Base-by-base conservation (phyloP, 2,329 filamentous ascomycete genomes). In the Diplodia intermedia region DNA sequence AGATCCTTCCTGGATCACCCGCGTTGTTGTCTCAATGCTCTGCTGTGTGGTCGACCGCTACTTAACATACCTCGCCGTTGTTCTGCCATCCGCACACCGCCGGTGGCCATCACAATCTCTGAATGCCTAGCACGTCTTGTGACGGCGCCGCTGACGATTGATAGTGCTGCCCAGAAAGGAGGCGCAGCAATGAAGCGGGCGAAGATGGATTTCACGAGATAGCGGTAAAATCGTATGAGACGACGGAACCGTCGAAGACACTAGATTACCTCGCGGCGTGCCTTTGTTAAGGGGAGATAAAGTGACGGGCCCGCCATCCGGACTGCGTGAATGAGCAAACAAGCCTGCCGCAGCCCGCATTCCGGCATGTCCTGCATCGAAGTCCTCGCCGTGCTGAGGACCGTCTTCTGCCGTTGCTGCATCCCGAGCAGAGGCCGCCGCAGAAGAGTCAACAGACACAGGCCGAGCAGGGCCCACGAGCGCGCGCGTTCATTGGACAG, bases 171-270 rank as follows among this genome's bases (percentile, higher is more conserved):
- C 43, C 12, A 47, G 57, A 3, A 62, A 63, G 47, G 47, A 26
- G 47, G 60, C 60, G 60, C 47, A 63, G 60, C 43, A 38, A n/a
- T 18, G 29, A 31, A 63, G 57, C 47, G 29, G 47, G n/a, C n/a
- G 26, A 15, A 63, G 60, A 52, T 52, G 36, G 29, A 52, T 49
- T 61, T 29, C 31, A 52, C 50, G 50, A 63, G 38, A 49, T 9
- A 52, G 26, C 29, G 60, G 40, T 47, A 26, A 20, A 36, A 43
- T 50, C 43, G 36, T 29, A 62, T 43, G 11, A 50, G 40, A 31
- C 38, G 60, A 63, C 60, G 47, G 60, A 63, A 52, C n/a, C 60
- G 60, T 63, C 60, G 43, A 63, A 52, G 47, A 38, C 47, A 63
- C 60, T 36, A 63, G 29, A 63, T 63, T 31, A 33, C 47, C 23